Percentiles rank a stretch among this genome's conserved stretches.
Evolutionary conservation across 768 basidiomycete genomes (phyloP).

Genomic region (Trametes elegans): DNA sequence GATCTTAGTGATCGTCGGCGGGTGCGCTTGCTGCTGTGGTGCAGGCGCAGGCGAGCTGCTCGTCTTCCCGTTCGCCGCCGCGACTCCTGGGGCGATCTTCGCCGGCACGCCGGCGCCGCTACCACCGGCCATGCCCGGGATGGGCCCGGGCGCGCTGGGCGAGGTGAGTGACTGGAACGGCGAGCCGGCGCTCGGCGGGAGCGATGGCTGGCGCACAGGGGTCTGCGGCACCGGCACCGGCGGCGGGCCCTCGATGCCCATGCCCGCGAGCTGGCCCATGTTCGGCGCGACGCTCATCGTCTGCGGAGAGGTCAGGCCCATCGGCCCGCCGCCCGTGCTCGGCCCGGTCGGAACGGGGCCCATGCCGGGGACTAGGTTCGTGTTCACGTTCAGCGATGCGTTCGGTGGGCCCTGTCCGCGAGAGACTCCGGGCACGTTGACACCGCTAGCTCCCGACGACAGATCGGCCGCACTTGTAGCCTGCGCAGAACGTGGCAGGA

Average conservation of each 20-base stretch:
- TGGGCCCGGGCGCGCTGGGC: constrained; percentile 8
- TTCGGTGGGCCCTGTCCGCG: too few relatives aligned
- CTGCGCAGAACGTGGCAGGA: constrained; percentile 25
- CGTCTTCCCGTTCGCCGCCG: background rate
- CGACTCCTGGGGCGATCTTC: background rate
- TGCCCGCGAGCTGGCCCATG: too few relatives aligned
- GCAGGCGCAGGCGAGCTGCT: background rate
- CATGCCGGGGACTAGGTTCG: constrained; percentile 9
- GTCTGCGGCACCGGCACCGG: constrained; percentile 23
- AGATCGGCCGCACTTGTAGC: background rate
- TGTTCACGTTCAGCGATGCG: constrained; percentile 18
- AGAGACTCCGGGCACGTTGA: background rate
- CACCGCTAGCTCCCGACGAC: too few relatives aligned
- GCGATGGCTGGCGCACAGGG: constrained; percentile 24
- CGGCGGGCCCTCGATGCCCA: constrained; percentile 19
- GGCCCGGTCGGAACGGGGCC: constrained; percentile 4
- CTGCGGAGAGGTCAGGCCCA: constrained; percentile 13
- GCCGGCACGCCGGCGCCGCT: constrained; percentile 7
- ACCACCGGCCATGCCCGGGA: constrained; percentile 14
- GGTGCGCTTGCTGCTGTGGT: constrained; percentile 2
- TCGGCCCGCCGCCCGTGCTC: constrained; percentile 10
- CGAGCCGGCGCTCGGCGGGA: constrained; percentile 20
- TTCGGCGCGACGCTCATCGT: constrained; percentile 9
- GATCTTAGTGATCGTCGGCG: constrained; percentile 21
- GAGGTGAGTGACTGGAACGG: constrained; percentile 22